Percentiles rank a stretch among this genome's conserved stretches.
These are phyloP conservation scores for Helotiales sp. DNA, from an alignment of 2,329 filamentous ascomycete genomes.

Conservation along the genomic window DNA sequence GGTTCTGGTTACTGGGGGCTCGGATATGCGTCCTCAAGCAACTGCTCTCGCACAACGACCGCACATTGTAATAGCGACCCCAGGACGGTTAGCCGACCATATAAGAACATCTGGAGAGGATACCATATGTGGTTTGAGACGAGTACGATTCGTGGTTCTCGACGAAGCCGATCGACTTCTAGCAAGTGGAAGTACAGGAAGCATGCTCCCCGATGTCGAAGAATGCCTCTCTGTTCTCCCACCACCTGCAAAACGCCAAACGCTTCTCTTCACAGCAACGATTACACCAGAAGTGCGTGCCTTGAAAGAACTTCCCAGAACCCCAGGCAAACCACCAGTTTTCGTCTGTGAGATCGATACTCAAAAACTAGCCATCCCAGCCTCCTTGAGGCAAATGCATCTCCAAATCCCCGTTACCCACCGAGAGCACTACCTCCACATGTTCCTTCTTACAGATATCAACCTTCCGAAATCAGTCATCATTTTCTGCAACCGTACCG, in stretches of 20 bases:
- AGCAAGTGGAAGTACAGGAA: slow-evolving; percentile 72
- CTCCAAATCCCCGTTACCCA: slow-evolving; percentile 89
- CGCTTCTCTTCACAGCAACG: slow-evolving; percentile 93
- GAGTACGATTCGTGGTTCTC: slow-evolving; percentile 85
- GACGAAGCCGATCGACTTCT: slow-evolving; percentile 95
- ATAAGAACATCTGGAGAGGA: slow-evolving; percentile 90
- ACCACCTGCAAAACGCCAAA: slow-evolving; percentile 80
- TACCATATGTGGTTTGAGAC: slow-evolving; percentile 79
- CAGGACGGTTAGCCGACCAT: slow-evolving; percentile 90
- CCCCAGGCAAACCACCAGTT: slow-evolving; percentile 73
- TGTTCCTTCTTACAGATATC: slow-evolving; percentile 77
- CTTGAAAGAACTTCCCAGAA: slow-evolving; percentile 76
- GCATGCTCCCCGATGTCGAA: slow-evolving; percentile 93
- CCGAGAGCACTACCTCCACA: slow-evolving; percentile 92
- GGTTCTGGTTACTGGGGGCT: slow-evolving; percentile 87
- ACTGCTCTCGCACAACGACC: slow-evolving; percentile 81
- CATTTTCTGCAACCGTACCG: slow-evolving; percentile 92
- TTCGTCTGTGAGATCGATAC: slow-evolving; percentile 91
- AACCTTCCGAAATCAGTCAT: slow-evolving; percentile 82
- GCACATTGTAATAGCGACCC: slow-evolving; percentile 93
- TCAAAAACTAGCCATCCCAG: slow-evolving; percentile 74
- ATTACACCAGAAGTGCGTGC: slow-evolving; percentile 91
- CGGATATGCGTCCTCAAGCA: slow-evolving; percentile 91
- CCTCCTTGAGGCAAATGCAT: slow-evolving; percentile 82
- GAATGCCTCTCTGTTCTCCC: slow-evolving; percentile 85